Conservation (phyloP, 306 rosid species). For the Mucuna pruriens region DNA sequence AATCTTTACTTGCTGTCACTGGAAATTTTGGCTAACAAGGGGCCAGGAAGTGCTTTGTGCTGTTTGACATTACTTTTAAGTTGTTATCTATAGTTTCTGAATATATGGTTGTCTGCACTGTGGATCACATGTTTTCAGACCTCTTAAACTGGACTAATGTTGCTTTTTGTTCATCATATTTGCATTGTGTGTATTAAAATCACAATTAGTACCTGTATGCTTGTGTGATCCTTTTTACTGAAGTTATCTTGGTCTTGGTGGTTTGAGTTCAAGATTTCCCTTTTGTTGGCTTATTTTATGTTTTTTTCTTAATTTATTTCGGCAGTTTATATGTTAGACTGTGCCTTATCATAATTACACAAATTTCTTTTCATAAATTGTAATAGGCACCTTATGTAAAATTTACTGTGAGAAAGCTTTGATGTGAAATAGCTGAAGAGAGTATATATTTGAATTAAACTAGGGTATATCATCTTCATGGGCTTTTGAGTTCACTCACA, state of each 20-base stretch:
- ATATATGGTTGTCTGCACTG: neutral
- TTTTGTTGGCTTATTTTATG: conserved; percentile 9
- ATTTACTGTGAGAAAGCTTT: conserved; percentile 12
- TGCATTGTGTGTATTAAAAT: neutral
- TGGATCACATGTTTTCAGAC: conserved; percentile 9
- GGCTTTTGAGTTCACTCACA: neutral
- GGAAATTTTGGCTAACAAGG: conserved; percentile 25
- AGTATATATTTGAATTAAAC: conserved; percentile 18
- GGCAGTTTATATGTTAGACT: neutral
- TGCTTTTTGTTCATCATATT: conserved; percentile 3
- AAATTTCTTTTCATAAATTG: conserved; percentile 7
- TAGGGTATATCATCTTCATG: neutral
- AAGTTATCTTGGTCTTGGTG: conserved; percentile 6
- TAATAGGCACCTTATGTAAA: neutral
- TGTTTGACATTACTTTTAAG: neutral
- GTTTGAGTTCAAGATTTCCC: conserved; percentile 6
- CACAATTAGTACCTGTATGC: neutral
- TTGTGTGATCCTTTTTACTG: conserved; percentile 18
- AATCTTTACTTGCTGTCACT: conserved; percentile 14
- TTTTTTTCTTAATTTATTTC: neutral
- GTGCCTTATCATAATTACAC: neutral
- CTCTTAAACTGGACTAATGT: conserved; percentile 7
- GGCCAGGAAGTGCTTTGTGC: neutral
- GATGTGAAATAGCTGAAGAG: conserved; percentile 12
- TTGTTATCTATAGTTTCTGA: conserved; percentile 21